Base-by-base conservation (phyloP, 345 rosid genomes). In the Boechera divaricarpa region DNA sequence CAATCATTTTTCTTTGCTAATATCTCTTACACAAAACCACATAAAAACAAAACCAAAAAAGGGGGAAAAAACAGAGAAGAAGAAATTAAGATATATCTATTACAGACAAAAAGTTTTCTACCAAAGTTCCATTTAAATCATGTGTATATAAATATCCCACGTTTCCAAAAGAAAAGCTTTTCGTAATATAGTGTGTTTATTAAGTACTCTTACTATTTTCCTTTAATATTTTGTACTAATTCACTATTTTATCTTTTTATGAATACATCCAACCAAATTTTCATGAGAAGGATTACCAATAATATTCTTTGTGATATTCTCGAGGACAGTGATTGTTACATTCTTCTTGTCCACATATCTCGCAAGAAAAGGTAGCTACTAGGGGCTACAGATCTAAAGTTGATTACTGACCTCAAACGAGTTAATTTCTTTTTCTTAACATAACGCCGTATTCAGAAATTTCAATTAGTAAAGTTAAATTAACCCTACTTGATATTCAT, bases 1-100 rank as follows among this genome's bases (percentile, higher is more conserved):
- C 52, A 69, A 77, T 77, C 65, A 70, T 77, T 63, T 57, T 44
- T 52, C 51, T 63, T 77, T 70, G 66, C 67, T 63, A 63, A 69
- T 41, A 69, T 39, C 26, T 45, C 63, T 61, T 45, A 76, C 41
- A 39, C 63, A 69, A 76, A 76, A 53, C 66, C 63, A 63, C 45
- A 53, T 53, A 52, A 21, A 52, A 69, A 69, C 73, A 49, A 68
- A 60, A 69, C 6, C 1, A n/a, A 52, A 29, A 58, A 57, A 18
- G 41, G 0, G 48, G 47, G 9, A 32, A 39, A 18, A 24, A 59
- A 71, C 24, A 5, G 18, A 57, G 12, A 31, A 7, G 9, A 48
- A 51, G 18, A 67, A 24, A 47, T 5, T 1, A 54, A 6, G n/a
- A 33, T 15, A 38, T 26, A 26, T 58, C 36, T 47, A 28, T 44